These are phyloP conservation scores for Penicillium robsamsonii DNA, from an alignment of 495 filamentous ascomycete genomes.

Conservation along the genomic window DNA sequence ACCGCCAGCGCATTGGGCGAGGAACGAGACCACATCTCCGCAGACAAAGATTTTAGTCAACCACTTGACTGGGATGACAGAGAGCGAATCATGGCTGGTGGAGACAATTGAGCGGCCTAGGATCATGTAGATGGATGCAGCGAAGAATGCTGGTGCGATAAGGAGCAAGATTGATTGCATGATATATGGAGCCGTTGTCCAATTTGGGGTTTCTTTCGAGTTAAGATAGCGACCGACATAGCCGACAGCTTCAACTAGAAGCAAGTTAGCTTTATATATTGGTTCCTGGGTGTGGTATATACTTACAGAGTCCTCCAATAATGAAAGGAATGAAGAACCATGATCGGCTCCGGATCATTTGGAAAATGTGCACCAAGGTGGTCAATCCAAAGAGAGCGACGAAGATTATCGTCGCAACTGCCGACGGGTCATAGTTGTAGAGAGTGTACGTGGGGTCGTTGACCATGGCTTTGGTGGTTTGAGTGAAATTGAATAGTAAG, in stretches of 20 bases:
- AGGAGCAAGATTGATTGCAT: slow-evolving; percentile 44
- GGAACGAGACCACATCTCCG: slow-evolving; percentile 28
- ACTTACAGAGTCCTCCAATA: slow-evolving; percentile 50
- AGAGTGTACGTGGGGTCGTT: slow-evolving; percentile 9
- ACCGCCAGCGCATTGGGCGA: slow-evolving; percentile 24
- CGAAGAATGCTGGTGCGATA: slow-evolving; percentile 46
- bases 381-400: slow-evolving; percentile 15
- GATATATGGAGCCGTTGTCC: slow-evolving; percentile 34
- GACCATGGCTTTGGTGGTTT: not conserved
- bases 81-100: slow-evolving; percentile 34
- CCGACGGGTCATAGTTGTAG: slow-evolving; percentile 20
- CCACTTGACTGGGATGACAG: slow-evolving; percentile 17
- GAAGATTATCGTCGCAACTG: slow-evolving; percentile 10
- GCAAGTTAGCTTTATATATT: not conserved
- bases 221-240: slow-evolving; percentile 27
- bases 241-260: slow-evolving; percentile 29
- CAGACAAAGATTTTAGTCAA: slow-evolving; percentile 31
- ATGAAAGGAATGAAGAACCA: slow-evolving; percentile 52
- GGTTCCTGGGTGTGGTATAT: not conserved
- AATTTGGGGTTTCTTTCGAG: slow-evolving; percentile 18
- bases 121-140: slow-evolving; percentile 56
- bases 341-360: slow-evolving; percentile 30
- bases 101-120: slow-evolving; percentile 45
- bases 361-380: slow-evolving; percentile 36
- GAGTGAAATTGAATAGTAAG: no score